Evolutionary conservation across 2,329 filamentous ascomycete genomes (phyloP).

Genomic region (Orbilia javanica): DNA sequence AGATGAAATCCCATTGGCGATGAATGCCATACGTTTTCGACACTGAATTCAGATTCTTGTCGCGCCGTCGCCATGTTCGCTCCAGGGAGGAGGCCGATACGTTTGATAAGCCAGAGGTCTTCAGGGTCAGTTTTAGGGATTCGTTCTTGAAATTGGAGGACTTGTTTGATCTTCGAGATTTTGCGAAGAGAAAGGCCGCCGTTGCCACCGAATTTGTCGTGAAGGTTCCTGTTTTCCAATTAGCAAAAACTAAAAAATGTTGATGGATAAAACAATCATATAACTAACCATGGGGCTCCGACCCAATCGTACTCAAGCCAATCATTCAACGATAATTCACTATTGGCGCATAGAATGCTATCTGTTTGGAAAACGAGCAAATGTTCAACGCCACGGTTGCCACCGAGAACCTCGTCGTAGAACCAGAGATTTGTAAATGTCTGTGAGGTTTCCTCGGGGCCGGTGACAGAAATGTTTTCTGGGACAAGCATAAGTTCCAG

Average conservation of each 20-base stretch:
- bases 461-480: constrained; percentile 69
- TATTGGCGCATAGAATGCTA: constrained; percentile 72
- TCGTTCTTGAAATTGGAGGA: constrained; percentile 67
- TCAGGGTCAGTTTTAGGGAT: constrained; percentile 65
- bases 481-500: constrained; percentile 70
- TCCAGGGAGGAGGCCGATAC: constrained; percentile 69
- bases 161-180: constrained; percentile 69
- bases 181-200: constrained; percentile 71
- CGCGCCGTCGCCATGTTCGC: constrained; percentile 70
- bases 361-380: constrained; percentile 72
- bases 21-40: constrained; percentile 68
- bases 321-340: constrained; percentile 67
- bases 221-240: constrained; percentile 27
- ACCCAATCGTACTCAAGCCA: constrained; percentile 71
- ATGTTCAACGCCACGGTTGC: constrained; percentile 39
- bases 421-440: constrained; percentile 71
- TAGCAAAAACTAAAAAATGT: background rate
- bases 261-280: background rate
- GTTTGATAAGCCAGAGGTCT: constrained; percentile 72
- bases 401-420: constrained; percentile 63
- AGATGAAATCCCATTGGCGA: constrained; percentile 74
- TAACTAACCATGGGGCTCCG: constrained; percentile 68
- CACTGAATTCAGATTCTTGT: constrained; percentile 69
- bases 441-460: constrained; percentile 70
- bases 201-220: constrained; percentile 69